phyloP scores from a whole-genome alignment of 2,329 filamentous ascomycete genomes.

The Stromatinia cepivora region DNA sequence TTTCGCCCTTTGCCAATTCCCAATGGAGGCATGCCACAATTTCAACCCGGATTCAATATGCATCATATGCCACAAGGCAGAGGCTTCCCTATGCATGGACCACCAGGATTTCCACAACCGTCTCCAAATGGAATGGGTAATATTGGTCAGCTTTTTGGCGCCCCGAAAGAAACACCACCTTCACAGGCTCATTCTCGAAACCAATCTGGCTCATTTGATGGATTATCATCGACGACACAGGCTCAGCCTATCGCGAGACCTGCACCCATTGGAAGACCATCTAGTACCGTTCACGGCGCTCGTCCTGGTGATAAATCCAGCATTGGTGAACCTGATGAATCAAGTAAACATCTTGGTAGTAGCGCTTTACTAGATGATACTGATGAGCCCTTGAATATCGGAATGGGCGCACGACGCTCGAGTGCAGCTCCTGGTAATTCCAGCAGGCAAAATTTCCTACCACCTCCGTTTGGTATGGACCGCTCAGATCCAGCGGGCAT shows the following conservation, averaged over 20 bases:
- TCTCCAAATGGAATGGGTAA: constrained; percentile 45
- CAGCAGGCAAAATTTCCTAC: constrained; percentile 37
- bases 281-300: constrained; percentile 64
- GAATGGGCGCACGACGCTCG: constrained; percentile 41
- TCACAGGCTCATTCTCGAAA: constrained; percentile 70
- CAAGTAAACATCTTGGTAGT: constrained; percentile 82
- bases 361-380: constrained; percentile 81
- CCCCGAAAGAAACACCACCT: constrained; percentile 44
- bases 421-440: constrained; percentile 37
- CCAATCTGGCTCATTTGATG: constrained; percentile 68
- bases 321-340: constrained; percentile 64
- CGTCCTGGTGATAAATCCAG: constrained; percentile 41
- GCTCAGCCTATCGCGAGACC: constrained; percentile 78
- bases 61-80: constrained; percentile 57
- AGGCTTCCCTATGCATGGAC: constrained; percentile 44
- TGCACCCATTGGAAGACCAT: constrained; percentile 83
- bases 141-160: constrained; percentile 46
- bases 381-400: constrained; percentile 53
- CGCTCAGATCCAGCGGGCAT: constrained; percentile 35
- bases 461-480: constrained; percentile 40
- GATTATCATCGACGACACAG: constrained; percentile 49
- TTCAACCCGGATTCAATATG: constrained; percentile 61
- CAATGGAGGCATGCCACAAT: constrained; percentile 48
- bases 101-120: constrained; percentile 56
- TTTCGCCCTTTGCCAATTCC: constrained; percentile 54